Conservation (phyloP, 352 stramenopile genomes). For the Lagenidium giganteum region DNA sequence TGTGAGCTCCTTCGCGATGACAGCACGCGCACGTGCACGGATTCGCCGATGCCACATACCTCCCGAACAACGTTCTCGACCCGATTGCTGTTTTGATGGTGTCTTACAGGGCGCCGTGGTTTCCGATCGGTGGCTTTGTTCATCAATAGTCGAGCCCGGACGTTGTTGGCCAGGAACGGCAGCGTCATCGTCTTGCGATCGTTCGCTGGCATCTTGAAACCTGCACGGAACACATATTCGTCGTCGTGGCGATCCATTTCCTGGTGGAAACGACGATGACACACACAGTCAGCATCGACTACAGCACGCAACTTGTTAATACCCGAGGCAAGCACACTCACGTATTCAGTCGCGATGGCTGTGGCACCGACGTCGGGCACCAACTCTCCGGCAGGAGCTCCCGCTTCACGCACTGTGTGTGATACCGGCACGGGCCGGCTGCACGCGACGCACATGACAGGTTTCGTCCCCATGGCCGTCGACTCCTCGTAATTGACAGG, state of each 20-base stretch:
- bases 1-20: neutral
- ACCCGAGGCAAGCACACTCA: constrained; percentile 6
- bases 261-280: constrained; percentile 16
- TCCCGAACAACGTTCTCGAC: constrained; percentile 68
- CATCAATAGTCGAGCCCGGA: constrained; percentile 58
- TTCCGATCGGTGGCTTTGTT: constrained; percentile 72
- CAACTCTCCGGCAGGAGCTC: constrained; percentile 18
- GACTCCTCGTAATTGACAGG: constrained; percentile 34
- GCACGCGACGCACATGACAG: constrained; percentile 79
- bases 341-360: constrained; percentile 9
- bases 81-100: constrained; percentile 33
- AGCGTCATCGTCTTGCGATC: constrained; percentile 65
- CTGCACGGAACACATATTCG: constrained; percentile 76
- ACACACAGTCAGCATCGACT: constrained; percentile 1
- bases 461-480: constrained; percentile 73
- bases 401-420: constrained; percentile 38
- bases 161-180: constrained; percentile 59
- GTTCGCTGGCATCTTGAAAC: constrained; percentile 83
- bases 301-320: neutral
- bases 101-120: constrained; percentile 39
- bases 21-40: neutral
- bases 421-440: constrained; percentile 72
- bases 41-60: constrained; percentile 18
- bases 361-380: too few species aligned
- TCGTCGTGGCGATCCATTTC: constrained; percentile 62